A percentile compares a stretch with the other conserved stretches of the same genome.
Evolutionary conservation across 1,284 basidiomycete genomes (phyloP).

Genomic region (Fomitopsis betulina): DNA sequence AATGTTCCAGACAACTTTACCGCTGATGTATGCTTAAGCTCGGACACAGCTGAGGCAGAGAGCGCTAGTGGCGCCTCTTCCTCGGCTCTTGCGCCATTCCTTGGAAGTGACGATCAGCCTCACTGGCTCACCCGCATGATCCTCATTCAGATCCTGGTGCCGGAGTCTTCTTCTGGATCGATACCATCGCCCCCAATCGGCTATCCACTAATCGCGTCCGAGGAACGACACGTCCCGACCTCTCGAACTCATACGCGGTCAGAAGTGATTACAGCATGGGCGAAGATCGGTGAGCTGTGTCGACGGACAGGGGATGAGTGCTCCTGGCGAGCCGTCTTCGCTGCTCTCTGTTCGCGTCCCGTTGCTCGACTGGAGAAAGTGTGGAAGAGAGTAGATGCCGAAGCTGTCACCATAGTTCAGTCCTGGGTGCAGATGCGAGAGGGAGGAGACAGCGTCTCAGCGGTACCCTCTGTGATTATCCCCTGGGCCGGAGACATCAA

Average conservation of each 20-base stretch:
- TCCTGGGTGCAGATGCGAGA: conserved; percentile 54
- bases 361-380: conserved; percentile 71
- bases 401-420: conserved; percentile 53
- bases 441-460: conserved; percentile 31
- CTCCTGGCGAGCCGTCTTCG: conserved; percentile 67
- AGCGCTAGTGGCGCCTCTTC: conserved; percentile 6
- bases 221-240: conserved; percentile 37
- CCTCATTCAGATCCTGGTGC: conserved; percentile 62
- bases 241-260: conserved; percentile 64
- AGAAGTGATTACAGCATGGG: conserved; percentile 69
- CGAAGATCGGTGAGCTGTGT: conserved; percentile 64
- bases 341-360: conserved; percentile 65
- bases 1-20: conserved; percentile 45
- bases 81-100: conserved; percentile 34
- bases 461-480: conserved; percentile 46
- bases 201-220: conserved; percentile 10
- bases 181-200: conserved; percentile 5
- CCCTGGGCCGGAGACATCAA: conserved; percentile 65
- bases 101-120: conserved; percentile 64
- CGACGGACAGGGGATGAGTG: conserved; percentile 66
- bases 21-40: conserved; percentile 39
- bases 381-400: conserved; percentile 67
- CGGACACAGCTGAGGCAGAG: conserved; percentile 16
- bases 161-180: conserved; percentile 33
- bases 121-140: conserved; percentile 77